Evolutionary conservation across 306 rosid species (phyloP).

Genomic region (Vachellia collinsii): DNA sequence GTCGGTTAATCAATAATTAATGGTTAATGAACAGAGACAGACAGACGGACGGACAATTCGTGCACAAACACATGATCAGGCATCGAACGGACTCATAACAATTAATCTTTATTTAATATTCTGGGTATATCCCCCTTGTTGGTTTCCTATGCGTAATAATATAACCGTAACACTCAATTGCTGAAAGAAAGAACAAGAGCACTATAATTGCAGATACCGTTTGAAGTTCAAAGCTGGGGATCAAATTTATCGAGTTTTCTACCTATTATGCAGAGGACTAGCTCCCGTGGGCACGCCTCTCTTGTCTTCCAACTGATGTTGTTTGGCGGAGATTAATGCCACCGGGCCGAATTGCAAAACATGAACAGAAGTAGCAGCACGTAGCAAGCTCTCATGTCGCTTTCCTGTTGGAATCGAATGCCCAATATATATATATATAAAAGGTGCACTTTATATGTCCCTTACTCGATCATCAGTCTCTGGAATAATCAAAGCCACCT

Average conservation of each 20-base stretch:
- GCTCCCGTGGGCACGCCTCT: slow-evolving; percentile 66
- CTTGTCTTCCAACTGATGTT: slow-evolving; percentile 47
- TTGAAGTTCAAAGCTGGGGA: background rate
- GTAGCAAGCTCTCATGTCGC: slow-evolving; percentile 46
- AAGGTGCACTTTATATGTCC: background rate
- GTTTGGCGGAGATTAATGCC: slow-evolving; percentile 26
- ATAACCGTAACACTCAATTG: background rate
- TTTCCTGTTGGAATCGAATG: background rate
- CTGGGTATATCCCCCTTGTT: background rate
- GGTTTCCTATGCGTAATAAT: background rate
- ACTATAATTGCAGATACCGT: background rate
- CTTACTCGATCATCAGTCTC: background rate
- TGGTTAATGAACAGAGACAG: no score
- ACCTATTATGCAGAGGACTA: slow-evolving; percentile 72
- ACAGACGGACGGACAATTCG: background rate
- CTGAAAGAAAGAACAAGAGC: background rate
- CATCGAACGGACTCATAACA: background rate
- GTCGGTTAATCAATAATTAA: no score
- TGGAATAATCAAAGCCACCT: background rate
- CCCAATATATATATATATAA: background rate
- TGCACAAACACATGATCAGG: background rate
- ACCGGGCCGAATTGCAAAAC: slow-evolving; percentile 42
- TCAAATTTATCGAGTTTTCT: slow-evolving; percentile 24
- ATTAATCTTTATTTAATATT: background rate
- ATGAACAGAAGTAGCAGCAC: slow-evolving; percentile 51